Evolutionary conservation across 352 stramenopile genomes (phyloP).

Genomic region (Phytophthora podocarpi): DNA sequence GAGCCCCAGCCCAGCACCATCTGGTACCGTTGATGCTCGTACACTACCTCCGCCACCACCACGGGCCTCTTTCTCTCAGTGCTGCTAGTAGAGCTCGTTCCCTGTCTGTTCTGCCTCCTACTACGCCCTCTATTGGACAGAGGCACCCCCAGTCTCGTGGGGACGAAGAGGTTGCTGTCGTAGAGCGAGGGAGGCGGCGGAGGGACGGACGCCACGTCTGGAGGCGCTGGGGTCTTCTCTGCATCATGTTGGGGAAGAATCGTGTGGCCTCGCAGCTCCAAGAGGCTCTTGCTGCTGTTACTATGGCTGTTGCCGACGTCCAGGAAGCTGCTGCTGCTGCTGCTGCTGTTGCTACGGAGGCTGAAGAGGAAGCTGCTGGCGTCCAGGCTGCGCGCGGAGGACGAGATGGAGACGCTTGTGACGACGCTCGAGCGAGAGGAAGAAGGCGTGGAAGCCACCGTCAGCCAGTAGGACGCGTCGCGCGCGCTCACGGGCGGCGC

Average conservation of each 20-base stretch:
- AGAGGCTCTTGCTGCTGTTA: slow-evolving; percentile 12
- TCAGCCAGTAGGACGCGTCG: slow-evolving; percentile 71
- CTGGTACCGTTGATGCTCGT: slow-evolving; percentile 76
- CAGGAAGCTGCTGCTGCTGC: slow-evolving; percentile 23
- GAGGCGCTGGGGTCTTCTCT: neutral
- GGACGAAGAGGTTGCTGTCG: slow-evolving; percentile 28
- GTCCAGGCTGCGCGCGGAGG: slow-evolving; percentile 35
- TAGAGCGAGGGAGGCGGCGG: slow-evolving; percentile 26
- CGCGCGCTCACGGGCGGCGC: slow-evolving; percentile 54
- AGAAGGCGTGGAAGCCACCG: slow-evolving; percentile 45
- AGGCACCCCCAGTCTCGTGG: slow-evolving; percentile 1
- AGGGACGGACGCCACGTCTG: neutral
- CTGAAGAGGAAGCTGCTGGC: slow-evolving; percentile 35
- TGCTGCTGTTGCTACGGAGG: slow-evolving; percentile 19
- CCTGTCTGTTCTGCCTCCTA: neutral
- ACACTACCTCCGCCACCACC: slow-evolving; percentile 59
- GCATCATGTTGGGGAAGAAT: neutral
- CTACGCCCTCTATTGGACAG: neutral
- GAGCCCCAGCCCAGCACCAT: slow-evolving; percentile 75
- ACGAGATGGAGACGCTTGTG: slow-evolving; percentile 7
- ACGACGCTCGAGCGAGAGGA: slow-evolving; percentile 28
- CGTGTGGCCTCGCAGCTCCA: slow-evolving; percentile 13
- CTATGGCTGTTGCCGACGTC: neutral
- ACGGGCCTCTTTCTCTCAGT: slow-evolving; percentile 18
- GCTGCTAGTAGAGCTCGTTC: neutral